phyloP scores from a whole-genome alignment of 805 yeast species.

The Candida qinlingensis region DNA sequence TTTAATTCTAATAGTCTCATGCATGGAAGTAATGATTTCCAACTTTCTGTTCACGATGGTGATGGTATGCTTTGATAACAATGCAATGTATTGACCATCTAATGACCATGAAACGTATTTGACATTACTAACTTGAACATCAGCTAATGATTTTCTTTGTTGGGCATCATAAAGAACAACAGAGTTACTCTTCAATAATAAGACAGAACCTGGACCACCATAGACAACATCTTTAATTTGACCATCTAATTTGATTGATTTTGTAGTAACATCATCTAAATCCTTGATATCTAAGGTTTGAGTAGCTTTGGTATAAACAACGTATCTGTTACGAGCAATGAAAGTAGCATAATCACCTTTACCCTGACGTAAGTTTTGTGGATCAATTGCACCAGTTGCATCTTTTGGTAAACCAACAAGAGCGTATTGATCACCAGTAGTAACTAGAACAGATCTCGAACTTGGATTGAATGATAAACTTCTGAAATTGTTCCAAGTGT shows the following conservation, averaged over 20 bases:
- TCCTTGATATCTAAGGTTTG: conserved; percentile 79
- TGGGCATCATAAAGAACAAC: conserved; percentile 89
- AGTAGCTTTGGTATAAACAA: conserved; percentile 60
- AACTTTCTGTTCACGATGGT: conserved; percentile 79
- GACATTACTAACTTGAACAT: conserved; percentile 65
- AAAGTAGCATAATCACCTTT: conserved; percentile 82
- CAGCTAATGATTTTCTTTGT: conserved; percentile 75
- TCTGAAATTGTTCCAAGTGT: conserved; percentile 80
- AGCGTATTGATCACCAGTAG: conserved; percentile 73
- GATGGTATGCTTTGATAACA: conserved; percentile 87
- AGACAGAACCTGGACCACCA: conserved; percentile 80
- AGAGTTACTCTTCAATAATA: conserved; percentile 64
- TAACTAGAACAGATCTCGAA: conserved; percentile 79
- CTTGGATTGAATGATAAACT: conserved; percentile 87
- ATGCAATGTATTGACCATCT: conserved; percentile 83
- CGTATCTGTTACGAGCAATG: conserved; percentile 93
- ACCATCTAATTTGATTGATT: conserved; percentile 65
- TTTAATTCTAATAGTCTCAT: conserved; percentile 94
- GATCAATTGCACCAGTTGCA: conserved; percentile 90
- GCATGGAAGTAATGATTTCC: conserved; percentile 76
- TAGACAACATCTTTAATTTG: conserved; percentile 65
- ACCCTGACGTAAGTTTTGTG: conserved; percentile 73
- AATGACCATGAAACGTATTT: conserved; percentile 87
- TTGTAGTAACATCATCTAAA: conserved; percentile 75
- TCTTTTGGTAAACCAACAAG: conserved; percentile 77